Base-by-base conservation (phyloP, 208 protist species). In the Tetramitus jugosus region DNA sequence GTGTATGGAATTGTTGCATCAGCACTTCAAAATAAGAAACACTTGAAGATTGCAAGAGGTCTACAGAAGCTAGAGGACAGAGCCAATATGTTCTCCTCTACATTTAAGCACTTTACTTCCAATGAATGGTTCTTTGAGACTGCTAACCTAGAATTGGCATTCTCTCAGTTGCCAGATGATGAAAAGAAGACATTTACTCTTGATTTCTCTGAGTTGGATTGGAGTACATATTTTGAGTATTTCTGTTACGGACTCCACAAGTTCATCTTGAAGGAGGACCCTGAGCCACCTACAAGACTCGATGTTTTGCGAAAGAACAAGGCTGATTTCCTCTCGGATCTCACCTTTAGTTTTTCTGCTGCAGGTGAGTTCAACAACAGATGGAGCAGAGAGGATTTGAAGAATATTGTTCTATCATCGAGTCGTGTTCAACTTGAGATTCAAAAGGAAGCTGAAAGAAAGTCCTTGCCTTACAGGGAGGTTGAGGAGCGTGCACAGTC, bases 121-220 rank as follows among this genome's bases (percentile, higher is more conserved):
- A 74, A 74, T 26, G 67, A 74, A 53, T 74, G 42, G 17, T 39
- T 74, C 26, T 74, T 74, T 74, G 67, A 74, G 35, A 53, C 6
- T 17, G 17, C 4, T 14, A 13, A 49, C 6, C 3, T 74, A 0
- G 7, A 46, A 1, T 20, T 39, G 20, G 26, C 29, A 1, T 23
- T 26, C n/a, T 6, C 29, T 20, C 33, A 33, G 0, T 39, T 74
- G 3, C 3, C 13, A 23, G n/a, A n/a, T 20, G 37, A 45, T 31
- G 67, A 74, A 37, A 74, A 31, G 37, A n/a, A 74, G 0, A 46
- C 31, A 26, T 74, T 29, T 13, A 53, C 23, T 53, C 1, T 8
- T 26, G 42, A 74, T 13, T 35, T n/a, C 33, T 35, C 1, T 14
- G 1, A 52, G 2, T 39, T 74, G 33, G 42, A 74, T 37, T 74